Conservation (phyloP, 306 rosid species). For the Fagus crenata region DNA sequence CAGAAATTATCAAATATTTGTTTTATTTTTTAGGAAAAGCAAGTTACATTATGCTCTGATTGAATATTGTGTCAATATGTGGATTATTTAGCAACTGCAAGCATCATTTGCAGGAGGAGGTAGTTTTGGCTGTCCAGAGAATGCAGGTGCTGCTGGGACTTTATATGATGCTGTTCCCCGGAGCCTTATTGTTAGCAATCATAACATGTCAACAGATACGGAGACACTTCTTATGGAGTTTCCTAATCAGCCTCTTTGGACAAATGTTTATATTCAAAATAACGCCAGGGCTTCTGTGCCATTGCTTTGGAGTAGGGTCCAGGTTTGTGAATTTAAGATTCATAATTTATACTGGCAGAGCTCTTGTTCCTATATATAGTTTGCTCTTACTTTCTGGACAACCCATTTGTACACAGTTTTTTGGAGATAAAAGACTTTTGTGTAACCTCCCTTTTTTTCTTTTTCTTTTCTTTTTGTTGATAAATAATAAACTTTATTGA, state of each 20-base stretch:
- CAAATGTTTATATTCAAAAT: slow-evolving; percentile 85
- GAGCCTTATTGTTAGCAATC: slow-evolving; percentile 76
- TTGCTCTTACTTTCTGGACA: slow-evolving; percentile 15
- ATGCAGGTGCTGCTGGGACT: slow-evolving; percentile 98
- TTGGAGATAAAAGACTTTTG: slow-evolving; percentile 2
- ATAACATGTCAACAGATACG: slow-evolving; percentile 80
- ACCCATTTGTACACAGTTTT: background rate
- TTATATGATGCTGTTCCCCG: slow-evolving; percentile 94
- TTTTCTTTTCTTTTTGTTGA: too few relatives aligned
- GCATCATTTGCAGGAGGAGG: slow-evolving; percentile 68
- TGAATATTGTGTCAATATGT: background rate
- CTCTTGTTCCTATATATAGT: background rate
- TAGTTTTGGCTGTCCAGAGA: slow-evolving; percentile 78
- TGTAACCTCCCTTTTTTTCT: background rate
- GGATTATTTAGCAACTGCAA: slow-evolving; percentile 16
- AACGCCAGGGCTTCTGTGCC: slow-evolving; percentile 97
- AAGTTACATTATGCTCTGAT: background rate
- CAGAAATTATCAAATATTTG: background rate
- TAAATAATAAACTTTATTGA: too few relatives aligned
- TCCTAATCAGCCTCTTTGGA: slow-evolving; percentile 94
- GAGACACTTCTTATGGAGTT: slow-evolving; percentile 96
- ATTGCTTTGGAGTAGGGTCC: slow-evolving; percentile 98
- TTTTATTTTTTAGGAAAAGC: background rate
- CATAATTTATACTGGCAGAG: slow-evolving; percentile 12
- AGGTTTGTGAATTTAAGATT: slow-evolving; percentile 62